Conservation (phyloP, 2,329 filamentous ascomycete genomes). For the Endoconidiophora polonica region DNA sequence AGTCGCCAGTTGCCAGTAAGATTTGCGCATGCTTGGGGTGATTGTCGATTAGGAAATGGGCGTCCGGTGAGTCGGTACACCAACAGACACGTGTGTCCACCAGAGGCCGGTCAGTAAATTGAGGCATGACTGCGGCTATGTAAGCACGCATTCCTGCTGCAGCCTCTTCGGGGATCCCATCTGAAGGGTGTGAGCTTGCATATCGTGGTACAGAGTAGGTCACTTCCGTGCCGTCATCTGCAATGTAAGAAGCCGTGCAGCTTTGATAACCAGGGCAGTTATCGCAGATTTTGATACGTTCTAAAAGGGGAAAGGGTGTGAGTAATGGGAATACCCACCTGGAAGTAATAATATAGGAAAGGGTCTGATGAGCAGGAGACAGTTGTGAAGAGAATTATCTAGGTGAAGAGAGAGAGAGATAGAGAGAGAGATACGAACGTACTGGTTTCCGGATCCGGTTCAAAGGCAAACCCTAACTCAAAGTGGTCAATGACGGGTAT, state of each 20-base stretch:
- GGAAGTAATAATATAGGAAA: too few species aligned
- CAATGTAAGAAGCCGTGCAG: constrained; percentile 3
- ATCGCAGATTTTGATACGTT: constrained; percentile 14
- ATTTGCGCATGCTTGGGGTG: constrained; percentile 14
- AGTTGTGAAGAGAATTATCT: background rate
- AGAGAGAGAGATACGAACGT: background rate
- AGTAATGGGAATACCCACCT: too few species aligned
- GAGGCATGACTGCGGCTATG: constrained; percentile 15
- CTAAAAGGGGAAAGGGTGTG: background rate
- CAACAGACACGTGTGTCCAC: constrained; percentile 18
- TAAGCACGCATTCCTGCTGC: constrained; percentile 9
- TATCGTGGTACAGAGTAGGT: constrained; percentile 13
- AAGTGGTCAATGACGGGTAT: constrained; percentile 35
- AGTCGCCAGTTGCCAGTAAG: constrained; percentile 16
- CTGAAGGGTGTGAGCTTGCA: constrained; percentile 8
- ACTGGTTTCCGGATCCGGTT: constrained; percentile 13
- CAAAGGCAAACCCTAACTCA: constrained; percentile 15
- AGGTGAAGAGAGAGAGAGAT: background rate
- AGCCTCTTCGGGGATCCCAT: constrained; percentile 13
- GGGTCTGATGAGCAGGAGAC: too few species aligned
- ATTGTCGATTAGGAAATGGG: constrained; percentile 20
- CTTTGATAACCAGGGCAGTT: constrained; percentile 14
- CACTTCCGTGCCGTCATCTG: constrained; percentile 10
- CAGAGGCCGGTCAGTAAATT: constrained; percentile 16
- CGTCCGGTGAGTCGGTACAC: constrained; percentile 21